These are phyloP conservation scores for Alternaria sp. DNA, from an alignment of 2,329 filamentous ascomycete species.

Conservation along the genomic window DNA sequence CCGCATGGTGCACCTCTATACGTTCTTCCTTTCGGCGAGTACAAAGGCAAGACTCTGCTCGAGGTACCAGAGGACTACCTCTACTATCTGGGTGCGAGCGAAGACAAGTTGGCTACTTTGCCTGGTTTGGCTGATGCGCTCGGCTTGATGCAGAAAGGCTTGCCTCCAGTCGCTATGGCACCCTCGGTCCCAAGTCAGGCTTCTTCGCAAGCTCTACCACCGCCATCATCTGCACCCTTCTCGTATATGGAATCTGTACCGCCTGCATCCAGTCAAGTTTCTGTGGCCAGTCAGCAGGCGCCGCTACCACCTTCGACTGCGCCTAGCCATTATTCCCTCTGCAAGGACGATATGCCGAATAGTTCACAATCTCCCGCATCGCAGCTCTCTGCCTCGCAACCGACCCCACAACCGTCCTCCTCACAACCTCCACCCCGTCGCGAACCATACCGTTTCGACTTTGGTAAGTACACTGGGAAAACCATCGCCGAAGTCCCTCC, in stretches of 20 bases:
- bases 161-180: not conserved
- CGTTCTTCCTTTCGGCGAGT: not conserved
- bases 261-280: not conserved
- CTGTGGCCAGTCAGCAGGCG: not conserved
- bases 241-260: not conserved
- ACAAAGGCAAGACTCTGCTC: not conserved
- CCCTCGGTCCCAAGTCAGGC: fast-evolving
- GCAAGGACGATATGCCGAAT: not conserved
- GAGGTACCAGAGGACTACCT: not conserved
- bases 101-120: not conserved
- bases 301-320: not conserved
- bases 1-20: not conserved
- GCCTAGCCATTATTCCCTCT: not conserved
- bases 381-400: not conserved
- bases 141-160: not conserved
- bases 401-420: fast-evolving
- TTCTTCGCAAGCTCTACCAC: not conserved
- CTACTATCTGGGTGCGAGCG: not conserved
- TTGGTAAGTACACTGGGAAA: not conserved
- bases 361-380: not conserved
- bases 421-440: not conserved
- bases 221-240: not conserved
- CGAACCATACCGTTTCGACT: not conserved
- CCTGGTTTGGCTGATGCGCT: not conserved
- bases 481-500: not conserved